Base-by-base conservation (phyloP, 345 rosid genomes). In the Abelmoschus esculentus region DNA sequence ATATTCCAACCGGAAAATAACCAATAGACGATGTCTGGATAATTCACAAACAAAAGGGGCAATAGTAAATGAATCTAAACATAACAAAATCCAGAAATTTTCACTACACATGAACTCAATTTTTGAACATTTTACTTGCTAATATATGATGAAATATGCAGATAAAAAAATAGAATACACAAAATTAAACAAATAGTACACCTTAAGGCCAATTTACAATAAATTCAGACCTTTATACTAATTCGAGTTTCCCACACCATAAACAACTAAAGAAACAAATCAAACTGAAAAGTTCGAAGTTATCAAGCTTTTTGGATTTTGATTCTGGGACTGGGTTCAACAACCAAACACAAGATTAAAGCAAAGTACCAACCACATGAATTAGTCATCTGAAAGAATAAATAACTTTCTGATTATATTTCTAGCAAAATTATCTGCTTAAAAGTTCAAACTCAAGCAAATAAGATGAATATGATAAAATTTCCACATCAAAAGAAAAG, bases 11-110 rank as follows among this genome's bases (percentile, higher is more conserved):
- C 47, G 86, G 85, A 42, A 84, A 86, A 55, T 80, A 80, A 74
- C 87, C 89, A n/a, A 77, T 42, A 61, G 82, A 85, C 46, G 73
- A 75, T 65, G 74, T 80, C 97, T 93, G 86, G 75, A 75, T 42
- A 49, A 63, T 62, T 61, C 72, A 73, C 38, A 71, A 62, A 77
- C 38, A 72, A 56, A 40, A 9, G 60, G 17, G 19, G 42, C 14
- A 8, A 14, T 26, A 9, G 70, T 66, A 8, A 66, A 66, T 29
- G 13, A 50, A 49, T 7, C 58, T 9, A 66, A 49, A 66, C 57
- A 29, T 38, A 47, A 63, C 1, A 1, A 34, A 66, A 49, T 66
- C 22, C 1, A 22, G 26, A 0, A 22, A 22, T 22, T 22, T 22
- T 22, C 26, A 22, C 26, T 22, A 22, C 26, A 22, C 26, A 22